These are phyloP conservation scores for Blastocystis sp. DNA, from an alignment of 352 stramenopile species.

Conservation along the genomic window DNA sequence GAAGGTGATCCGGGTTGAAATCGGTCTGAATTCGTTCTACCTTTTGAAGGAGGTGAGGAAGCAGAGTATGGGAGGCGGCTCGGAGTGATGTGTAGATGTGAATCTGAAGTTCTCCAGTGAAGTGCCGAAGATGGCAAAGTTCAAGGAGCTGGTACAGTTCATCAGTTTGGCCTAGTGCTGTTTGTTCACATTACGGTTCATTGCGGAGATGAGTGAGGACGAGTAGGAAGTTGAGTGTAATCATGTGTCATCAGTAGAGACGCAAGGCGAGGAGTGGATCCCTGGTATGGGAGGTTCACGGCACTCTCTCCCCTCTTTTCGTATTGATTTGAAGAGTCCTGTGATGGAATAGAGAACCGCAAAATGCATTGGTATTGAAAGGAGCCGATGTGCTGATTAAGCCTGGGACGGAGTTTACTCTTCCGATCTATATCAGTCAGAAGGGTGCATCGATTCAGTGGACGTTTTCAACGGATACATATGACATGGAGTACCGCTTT, in stretches of 20 bases:
- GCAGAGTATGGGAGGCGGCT: not conserved
- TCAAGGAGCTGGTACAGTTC: not conserved
- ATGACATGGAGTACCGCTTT: not conserved
- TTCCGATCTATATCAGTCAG: not conserved
- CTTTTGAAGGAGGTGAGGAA: not conserved
- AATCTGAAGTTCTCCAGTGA: constrained; percentile 10
- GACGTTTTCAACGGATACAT: constrained; percentile 9
- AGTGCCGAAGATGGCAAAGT: constrained; percentile 1
- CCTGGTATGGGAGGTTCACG: not conserved
- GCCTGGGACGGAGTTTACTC: not conserved
- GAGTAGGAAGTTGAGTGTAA: too few relatives aligned
- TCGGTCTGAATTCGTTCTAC: constrained; percentile 33
- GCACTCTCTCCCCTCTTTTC: not conserved
- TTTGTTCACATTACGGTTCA: too few relatives aligned
- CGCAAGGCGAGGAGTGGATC: not conserved
- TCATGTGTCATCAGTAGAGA: too few relatives aligned
- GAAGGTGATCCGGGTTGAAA: not conserved
- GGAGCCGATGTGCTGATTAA: not conserved
- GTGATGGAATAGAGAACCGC: not conserved
- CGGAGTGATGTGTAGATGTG: constrained; percentile 29
- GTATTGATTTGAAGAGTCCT: not conserved
- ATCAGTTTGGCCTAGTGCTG: too few relatives aligned
- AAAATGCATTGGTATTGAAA: not conserved
- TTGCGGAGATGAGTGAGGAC: too few relatives aligned
- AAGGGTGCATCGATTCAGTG: not conserved